phyloP scores from a whole-genome alignment of 2,329 filamentous ascomycete genomes.

The Fusarium tanahbumbuense region DNA sequence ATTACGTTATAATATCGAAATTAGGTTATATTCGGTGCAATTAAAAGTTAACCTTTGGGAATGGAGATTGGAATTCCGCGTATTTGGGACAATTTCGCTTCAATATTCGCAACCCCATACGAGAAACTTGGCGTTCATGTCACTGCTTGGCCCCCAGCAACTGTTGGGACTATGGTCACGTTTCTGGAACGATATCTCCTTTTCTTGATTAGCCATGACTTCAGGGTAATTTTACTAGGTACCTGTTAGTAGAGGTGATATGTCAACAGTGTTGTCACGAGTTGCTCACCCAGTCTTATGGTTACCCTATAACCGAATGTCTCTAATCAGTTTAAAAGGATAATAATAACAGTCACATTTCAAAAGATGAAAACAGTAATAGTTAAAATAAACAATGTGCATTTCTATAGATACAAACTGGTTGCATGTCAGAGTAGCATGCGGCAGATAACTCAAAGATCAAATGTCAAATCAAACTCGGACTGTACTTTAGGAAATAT shows the following conservation, averaged over 20 bases:
- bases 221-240: not conserved
- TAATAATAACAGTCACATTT: not conserved
- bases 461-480: not conserved
- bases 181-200: not conserved
- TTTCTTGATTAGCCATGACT: not conserved
- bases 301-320: not conserved
- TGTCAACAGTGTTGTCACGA: not conserved
- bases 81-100: not conserved
- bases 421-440: not conserved
- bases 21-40: not conserved
- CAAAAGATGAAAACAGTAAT: not conserved
- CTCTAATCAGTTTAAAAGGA: not conserved
- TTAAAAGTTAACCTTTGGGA: not conserved
- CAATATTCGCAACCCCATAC: not conserved
- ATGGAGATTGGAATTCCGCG: not conserved
- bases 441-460: not conserved
- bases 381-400: not conserved
- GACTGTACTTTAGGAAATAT: accelerated
- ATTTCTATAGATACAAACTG: not conserved
- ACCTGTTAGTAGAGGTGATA: not conserved
- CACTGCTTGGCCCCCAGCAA: not conserved
- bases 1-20: not conserved
- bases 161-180: not conserved
- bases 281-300: not conserved
- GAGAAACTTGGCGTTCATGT: not conserved